A percentile compares a stretch with the other conserved stretches of the same genome.
Evolutionary conservation across 768 basidiomycete species (phyloP).

Genomic region (Termitomyces sp.): DNA sequence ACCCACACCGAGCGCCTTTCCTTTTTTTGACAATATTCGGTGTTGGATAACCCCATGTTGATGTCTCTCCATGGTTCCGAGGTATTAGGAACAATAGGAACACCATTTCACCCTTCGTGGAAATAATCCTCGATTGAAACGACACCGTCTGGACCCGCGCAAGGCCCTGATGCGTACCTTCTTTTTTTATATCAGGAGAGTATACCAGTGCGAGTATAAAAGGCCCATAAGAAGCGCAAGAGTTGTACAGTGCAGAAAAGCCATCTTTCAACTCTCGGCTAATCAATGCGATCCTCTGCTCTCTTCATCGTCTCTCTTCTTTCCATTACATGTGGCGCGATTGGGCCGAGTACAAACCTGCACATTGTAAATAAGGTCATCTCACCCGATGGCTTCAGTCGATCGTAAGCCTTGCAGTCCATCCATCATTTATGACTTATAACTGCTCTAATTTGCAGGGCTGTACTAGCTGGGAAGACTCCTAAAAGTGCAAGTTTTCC

Average conservation of each 20-base stretch:
- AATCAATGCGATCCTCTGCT: neutral
- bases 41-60: neutral
- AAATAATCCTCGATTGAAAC: neutral
- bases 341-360: neutral
- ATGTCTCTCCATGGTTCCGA: neutral
- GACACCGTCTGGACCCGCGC: neutral
- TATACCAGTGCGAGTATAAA: neutral
- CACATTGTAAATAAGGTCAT: neutral
- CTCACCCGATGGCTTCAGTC: neutral
- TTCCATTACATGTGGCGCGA: neutral
- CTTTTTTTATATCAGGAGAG: neutral
- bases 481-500: neutral
- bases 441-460: neutral
- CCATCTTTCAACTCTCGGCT: neutral
- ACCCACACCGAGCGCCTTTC: neutral
- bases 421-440: too few species aligned
- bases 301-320: neutral
- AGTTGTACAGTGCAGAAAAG: neutral
- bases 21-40: neutral
- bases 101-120: neutral
- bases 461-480: neutral
- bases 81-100: neutral
- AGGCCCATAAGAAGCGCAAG: neutral
- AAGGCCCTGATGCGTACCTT: neutral
- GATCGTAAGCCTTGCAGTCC: neutral